Evolutionary conservation across 495 filamentous ascomycete genomes (phyloP).

Genomic region (Penicillium simplicissimum): DNA sequence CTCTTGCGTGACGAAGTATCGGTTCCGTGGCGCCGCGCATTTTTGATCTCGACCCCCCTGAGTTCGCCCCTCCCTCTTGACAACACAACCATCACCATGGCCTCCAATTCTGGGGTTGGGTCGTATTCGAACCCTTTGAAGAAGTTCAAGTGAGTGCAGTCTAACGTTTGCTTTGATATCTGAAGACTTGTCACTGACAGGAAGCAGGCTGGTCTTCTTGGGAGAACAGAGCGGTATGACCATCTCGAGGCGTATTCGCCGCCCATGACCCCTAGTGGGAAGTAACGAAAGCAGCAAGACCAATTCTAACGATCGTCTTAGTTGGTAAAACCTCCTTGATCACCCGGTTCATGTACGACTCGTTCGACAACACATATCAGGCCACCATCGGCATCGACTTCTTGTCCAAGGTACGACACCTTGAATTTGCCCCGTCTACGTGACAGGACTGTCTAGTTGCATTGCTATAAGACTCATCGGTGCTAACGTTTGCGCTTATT

Average conservation of each 20-base stretch:
- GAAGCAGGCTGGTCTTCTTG: conserved; percentile 82
- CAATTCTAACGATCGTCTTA: conserved; percentile 38
- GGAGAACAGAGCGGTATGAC: conserved; percentile 93
- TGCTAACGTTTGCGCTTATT: background rate
- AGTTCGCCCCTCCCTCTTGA: conserved; percentile 19
- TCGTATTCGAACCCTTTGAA: conserved; percentile 98
- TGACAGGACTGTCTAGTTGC: background rate
- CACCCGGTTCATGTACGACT: conserved; percentile 99
- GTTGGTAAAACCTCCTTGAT: conserved; percentile 98
- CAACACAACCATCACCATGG: conserved; percentile 44
- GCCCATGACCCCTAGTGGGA: background rate
- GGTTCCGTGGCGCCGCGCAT: conserved; percentile 5
- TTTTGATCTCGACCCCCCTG: conserved; percentile 28
- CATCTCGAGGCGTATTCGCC: conserved; percentile 1
- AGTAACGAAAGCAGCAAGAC: background rate
- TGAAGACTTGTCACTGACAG: conserved; percentile 18
- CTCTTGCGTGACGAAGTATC: conserved; percentile 5
- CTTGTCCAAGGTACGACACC: conserved; percentile 77
- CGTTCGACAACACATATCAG: conserved; percentile 99
- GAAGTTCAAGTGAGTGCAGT: conserved; percentile 88
- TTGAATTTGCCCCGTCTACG: background rate
- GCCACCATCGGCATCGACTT: conserved; percentile 99
- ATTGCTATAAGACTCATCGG: background rate
- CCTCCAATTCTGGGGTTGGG: conserved; percentile 63
- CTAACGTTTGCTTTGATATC: background rate